Base-by-base conservation (phyloP, 1,284 basidiomycete genomes). In the Boletus semigastroideus region DNA sequence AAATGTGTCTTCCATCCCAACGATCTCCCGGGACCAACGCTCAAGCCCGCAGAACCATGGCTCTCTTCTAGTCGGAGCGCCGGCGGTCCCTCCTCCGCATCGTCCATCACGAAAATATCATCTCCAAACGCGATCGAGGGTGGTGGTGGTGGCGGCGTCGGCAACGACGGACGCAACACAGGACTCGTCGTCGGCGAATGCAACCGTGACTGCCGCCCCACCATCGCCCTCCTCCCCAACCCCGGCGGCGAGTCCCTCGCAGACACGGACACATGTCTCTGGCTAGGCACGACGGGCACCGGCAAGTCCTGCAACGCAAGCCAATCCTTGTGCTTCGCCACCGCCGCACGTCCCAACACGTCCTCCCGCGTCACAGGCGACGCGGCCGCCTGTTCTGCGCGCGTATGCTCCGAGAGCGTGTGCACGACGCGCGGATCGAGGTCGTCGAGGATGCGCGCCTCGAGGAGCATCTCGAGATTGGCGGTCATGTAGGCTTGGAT, bases 401-500 rank as follows among this genome's bases (percentile, higher is more conserved):
- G 77, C 4, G 90, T 76, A 54, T 83, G 89, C 1, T 67, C 64
- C 0, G 86, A 78, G 4, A 99, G 79, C 49, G 87, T 81, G 42
- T 80, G 80, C 52, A 97, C 71, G 30, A 93, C 79, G 30, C 80
- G 77, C 20, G 76, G 67, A 4, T 87, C 78, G 43, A 98, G 79
- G 58, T 90, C 90, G 45, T 89, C 83, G 20, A 99, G 79, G 61
- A 94, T 80, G 5, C 83, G 82, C 28, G 78, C 78, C 66, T 98
- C 94, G 20, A 99, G 80, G 49, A 98, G 79, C 0, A 87, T 86
- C 68, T 99, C 97, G 75, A 98, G 78, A 64, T 92, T 94, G 52
- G 83, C 80, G 2, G 83, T 75, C 59, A 95, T 87, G 70, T 95
- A 98, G 39, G 80, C 80, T 67, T 95, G 90, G 16, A 95, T 76